These are phyloP conservation scores for Sungouiozyma ichnusensis DNA, from an alignment of 805 yeast genomes.

Conservation along the genomic window DNA sequence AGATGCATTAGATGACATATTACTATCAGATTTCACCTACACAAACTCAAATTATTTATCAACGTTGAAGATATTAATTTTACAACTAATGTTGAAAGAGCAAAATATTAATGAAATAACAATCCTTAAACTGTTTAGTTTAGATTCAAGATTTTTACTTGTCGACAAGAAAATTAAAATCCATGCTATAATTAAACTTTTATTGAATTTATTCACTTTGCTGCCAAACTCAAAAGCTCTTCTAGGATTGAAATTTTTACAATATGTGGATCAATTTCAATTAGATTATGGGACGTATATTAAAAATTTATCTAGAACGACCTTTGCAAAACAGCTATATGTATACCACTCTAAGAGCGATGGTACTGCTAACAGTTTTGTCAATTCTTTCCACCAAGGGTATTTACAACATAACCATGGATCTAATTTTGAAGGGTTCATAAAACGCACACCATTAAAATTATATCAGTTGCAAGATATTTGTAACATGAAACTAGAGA, in stretches of 20 bases:
- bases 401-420: slow-evolving; percentile 9
- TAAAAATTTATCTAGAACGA: slow-evolving; percentile 11
- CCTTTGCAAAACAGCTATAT: slow-evolving; percentile 14
- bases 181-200: slow-evolving; percentile 16
- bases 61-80: slow-evolving; percentile 19
- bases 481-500: background rate
- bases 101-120: slow-evolving; percentile 7
- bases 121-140: slow-evolving; percentile 14
- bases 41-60: slow-evolving; percentile 16
- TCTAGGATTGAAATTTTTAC: slow-evolving; percentile 24
- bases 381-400: slow-evolving; percentile 12
- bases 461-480: background rate
- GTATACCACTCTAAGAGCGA: background rate
- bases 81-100: slow-evolving; percentile 21
- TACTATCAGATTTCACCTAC: slow-evolving; percentile 17
- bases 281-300: slow-evolving; percentile 15
- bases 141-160: slow-evolving; percentile 19
- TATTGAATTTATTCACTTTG: slow-evolving; percentile 18
- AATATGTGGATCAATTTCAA: slow-evolving; percentile 19
- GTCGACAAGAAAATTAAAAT: slow-evolving; percentile 12
- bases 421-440: background rate
- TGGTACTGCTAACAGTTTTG: background rate
- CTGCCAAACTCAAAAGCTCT: slow-evolving; percentile 14
- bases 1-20: slow-evolving; percentile 10
- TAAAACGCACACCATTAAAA: background rate